A percentile compares a stretch with the other conserved stretches of the same genome.
phyloP scores from a whole-genome alignment of 139 green algal species.

The Diplosphaera chodatii region DNA sequence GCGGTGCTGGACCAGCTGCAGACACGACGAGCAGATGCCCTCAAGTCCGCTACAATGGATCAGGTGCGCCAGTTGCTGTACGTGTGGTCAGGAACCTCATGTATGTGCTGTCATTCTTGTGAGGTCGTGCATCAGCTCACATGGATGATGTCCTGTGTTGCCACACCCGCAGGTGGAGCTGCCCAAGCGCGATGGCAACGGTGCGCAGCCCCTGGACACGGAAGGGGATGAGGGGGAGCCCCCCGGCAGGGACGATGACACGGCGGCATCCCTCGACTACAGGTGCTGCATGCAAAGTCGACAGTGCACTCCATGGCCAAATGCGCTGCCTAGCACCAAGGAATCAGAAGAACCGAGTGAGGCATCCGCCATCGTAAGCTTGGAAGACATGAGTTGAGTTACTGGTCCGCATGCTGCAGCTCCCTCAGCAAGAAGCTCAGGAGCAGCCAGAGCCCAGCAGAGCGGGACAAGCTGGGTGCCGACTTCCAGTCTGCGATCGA shows the following conservation, averaged over 20 bases:
- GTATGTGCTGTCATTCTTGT: too few species aligned
- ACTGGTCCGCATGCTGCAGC: too few species aligned
- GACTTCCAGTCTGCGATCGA: constrained; percentile 35
- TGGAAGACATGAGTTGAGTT: too few species aligned
- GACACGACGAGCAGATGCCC: constrained; percentile 7
- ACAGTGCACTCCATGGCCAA: too few species aligned
- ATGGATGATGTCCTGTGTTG: neutral
- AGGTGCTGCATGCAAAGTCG: too few species aligned
- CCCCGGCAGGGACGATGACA: neutral
- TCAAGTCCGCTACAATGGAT: constrained; percentile 42
- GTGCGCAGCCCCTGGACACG: constrained; percentile 8
- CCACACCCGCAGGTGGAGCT: constrained; percentile 6
- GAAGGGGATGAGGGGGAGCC: constrained; percentile 9
- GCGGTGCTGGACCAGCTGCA: constrained; percentile 28
- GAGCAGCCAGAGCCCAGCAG: neutral
- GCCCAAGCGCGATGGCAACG: neutral
- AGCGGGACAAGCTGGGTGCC: constrained; percentile 20
- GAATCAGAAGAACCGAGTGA: too few species aligned
- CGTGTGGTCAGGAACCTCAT: too few species aligned
- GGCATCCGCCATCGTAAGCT: too few species aligned
- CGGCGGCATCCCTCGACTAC: neutral
- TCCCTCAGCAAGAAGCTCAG: constrained; percentile 28
- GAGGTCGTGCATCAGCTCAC: too few species aligned
- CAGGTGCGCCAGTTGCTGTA: too few species aligned
- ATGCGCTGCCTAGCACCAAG: too few species aligned